Evolutionary conservation across 2,329 filamentous ascomycete species (phyloP), one percentile per base, ranked within the genome.

Genomic region (Trichoderma pleuroti): DNA sequence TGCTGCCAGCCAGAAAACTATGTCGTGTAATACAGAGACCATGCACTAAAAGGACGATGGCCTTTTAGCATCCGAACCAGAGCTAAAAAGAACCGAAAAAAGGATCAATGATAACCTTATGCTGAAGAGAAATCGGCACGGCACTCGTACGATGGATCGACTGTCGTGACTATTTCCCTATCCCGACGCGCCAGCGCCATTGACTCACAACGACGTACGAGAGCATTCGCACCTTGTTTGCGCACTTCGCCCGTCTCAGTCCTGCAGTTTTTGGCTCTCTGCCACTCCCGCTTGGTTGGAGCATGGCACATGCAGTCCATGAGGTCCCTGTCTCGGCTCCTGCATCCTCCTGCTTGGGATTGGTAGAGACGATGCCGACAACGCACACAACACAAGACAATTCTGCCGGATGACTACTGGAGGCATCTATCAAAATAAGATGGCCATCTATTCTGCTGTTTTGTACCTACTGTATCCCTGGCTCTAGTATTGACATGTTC

Each of bases 151-250:
- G 54, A n/a, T n/a, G 30, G 24, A 28, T 56, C 12, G 30, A 18
- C 39, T 42, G 26, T 57, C 24, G 30, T 34, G 49, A 30, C 52
- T 66, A 11, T 14, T 34, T 30, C 16, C 30, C 24, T 28, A 5
- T 28, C n/a, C 24, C 24, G 10, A 42, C 26, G 14, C 9, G 54
- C 36, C 34, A 57, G 34, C 56, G 66, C 66, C 66, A 68, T 68
- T 68, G 66, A 68, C 56, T 61, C 56, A 68, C 54, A 52, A 52
- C 66, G 66, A 68, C 66, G 66, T 68, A 68, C 30, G 26, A n/a
- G 57, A 12, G 11, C 9, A 32, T 18, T 59, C 4, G n/a, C 12
- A 30, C 3, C 26, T 54, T 11, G 59, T 61, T 24, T n/a, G 26
- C 18, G 26, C 12, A n/a, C 16, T 24, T 57, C 11, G 24, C 24